Evolutionary conservation across 108 stramenopile genomes (phyloP).

Genomic region (Skeletonema marinoi): DNA sequence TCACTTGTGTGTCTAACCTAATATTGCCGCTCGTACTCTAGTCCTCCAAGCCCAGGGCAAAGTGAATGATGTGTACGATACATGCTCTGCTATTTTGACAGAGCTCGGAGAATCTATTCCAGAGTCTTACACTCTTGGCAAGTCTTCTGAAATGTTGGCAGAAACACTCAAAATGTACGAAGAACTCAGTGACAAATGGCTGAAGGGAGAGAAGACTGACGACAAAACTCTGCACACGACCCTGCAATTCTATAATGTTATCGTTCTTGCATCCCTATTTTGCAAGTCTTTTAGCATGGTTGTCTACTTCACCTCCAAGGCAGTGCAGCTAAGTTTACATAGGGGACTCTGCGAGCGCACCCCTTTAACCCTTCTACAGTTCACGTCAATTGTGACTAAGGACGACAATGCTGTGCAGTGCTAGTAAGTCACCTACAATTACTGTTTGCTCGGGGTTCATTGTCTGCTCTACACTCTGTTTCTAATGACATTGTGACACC

Average conservation of each 20-base stretch:
- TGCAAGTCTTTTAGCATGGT: background rate
- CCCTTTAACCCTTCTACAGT: background rate
- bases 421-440: background rate
- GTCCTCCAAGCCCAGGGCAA: conserved; percentile 13
- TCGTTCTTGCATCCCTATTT: background rate
- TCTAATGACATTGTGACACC: no score
- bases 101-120: background rate
- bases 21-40: background rate
- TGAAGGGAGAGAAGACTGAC: background rate
- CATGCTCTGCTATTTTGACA: background rate
- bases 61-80: background rate
- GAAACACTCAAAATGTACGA: background rate
- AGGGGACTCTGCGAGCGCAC: background rate
- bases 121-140: background rate
- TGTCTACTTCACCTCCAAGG: background rate
- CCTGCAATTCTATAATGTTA: background rate
- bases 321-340: background rate
- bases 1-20: background rate
- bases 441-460: no score
- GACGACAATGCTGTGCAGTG: background rate
- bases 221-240: background rate
- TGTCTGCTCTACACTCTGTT: no score
- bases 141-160: background rate
- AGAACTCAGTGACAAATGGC: background rate
- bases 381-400: background rate